Base-by-base conservation (phyloP, 2,329 filamentous ascomycete genomes). In the Massarina eburnea region DNA sequence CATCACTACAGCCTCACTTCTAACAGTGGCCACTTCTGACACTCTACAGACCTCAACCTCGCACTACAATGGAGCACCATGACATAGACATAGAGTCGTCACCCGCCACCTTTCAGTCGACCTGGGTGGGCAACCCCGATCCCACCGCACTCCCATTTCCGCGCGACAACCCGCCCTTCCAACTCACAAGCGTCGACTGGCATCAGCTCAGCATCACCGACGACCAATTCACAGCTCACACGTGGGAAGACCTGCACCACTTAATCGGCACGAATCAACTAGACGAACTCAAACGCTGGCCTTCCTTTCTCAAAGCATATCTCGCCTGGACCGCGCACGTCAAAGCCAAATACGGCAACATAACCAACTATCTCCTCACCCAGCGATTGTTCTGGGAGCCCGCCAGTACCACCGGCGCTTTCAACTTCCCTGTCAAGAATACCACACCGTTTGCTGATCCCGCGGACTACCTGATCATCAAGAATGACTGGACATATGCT, bases 401-500 rank as follows among this genome's bases (percentile, higher is more conserved):
- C 8, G 22, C 57, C 26, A 32, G 52, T 14, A 46, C 35, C 2
- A 43, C 48, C 0, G 59, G 58, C 8, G 54, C 52, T 6, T 47
- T 66, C 27, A 32, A 39, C 3, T 78, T 81, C 51, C 52, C 64
- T 4, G 72, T 74, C 46, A 64, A 66, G 15, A 78, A 78, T 48
- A 55, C 69, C 9, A 70, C 64, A 3, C 81, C 82, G 0, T 84
- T 85, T 61, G 75, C 73, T 37, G 72, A 82, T 54, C 52, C 70
- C 8, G 58, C 63, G 26, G 82, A 85, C 64, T 84, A 77, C 64
- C 74, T 70, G 45, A 78, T 84, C 43, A 69, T 84, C 37, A 70
- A 71, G 34, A 85, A 85, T 57, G 82, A 85, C 63, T 85, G 82
- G 82, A 79, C 80, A 1, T 85, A 85, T 63, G 81, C 80, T 3